A percentile compares a stretch with the other conserved stretches of the same genome.
Evolutionary conservation across 2,329 filamentous ascomycete species (phyloP).

Genomic region (Allantophomopsis cytisporea): DNA sequence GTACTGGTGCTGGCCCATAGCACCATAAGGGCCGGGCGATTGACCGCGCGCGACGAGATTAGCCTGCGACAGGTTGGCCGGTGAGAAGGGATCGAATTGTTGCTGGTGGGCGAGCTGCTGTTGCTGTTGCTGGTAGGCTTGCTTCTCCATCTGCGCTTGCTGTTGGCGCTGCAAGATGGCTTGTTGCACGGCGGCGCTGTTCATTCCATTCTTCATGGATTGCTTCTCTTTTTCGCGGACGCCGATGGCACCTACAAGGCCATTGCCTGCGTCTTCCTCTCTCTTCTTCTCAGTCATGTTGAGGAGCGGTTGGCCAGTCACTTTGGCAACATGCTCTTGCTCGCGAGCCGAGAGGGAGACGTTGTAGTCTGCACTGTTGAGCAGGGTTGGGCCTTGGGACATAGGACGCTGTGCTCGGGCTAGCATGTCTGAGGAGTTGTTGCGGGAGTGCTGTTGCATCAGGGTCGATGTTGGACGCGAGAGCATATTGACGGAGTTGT

Average conservation of each 20-base stretch:
- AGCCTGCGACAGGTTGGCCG: too few relatives aligned
- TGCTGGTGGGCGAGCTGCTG: too few relatives aligned
- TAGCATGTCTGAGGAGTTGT: constrained; percentile 25
- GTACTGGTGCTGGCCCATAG: too few relatives aligned
- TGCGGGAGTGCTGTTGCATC: constrained; percentile 42
- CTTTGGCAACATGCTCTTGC: constrained; percentile 75
- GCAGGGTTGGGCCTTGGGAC: constrained; percentile 7
- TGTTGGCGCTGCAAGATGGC: constrained; percentile 59
- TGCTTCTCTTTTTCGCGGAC: constrained; percentile 66
- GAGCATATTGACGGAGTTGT: constrained; percentile 30
- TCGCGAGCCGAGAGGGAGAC: constrained; percentile 68
- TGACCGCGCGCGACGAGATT: too few relatives aligned
- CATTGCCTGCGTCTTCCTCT: constrained; percentile 33
- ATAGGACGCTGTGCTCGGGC: not conserved
- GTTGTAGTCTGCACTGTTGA: constrained; percentile 29
- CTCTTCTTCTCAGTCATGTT: constrained; percentile 39
- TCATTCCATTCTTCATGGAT: constrained; percentile 54
- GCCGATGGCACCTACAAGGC: constrained; percentile 68
- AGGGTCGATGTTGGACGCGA: constrained; percentile 30
- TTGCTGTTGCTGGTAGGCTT: not conserved
- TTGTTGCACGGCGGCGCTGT: constrained; percentile 58
- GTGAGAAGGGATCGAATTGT: too few relatives aligned
- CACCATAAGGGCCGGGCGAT: too few relatives aligned
- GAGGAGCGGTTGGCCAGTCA: constrained; percentile 66
- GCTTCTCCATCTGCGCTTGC: constrained; percentile 13